These are phyloP conservation scores for Endotrypanum monterogeii DNA, from an alignment of 208 protist species.

Conservation along the genomic window DNA sequence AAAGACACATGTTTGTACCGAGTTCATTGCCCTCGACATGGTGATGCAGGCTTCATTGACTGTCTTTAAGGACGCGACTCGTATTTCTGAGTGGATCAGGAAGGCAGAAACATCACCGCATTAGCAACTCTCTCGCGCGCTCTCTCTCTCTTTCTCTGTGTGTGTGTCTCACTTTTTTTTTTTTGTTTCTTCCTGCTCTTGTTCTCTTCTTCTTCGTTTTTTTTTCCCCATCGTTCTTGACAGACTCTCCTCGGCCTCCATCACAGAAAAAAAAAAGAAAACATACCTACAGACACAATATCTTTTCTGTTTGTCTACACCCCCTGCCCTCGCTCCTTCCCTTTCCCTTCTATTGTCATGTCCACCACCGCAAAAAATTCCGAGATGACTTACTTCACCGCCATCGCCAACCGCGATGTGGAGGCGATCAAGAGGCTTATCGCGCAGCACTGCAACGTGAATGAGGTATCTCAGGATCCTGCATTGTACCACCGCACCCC, in stretches of 20 bases:
- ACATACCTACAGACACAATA: no score
- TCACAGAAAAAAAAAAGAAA: no score
- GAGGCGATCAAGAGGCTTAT: conserved; percentile 33
- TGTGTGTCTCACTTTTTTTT: neutral
- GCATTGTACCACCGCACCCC: conserved; percentile 43
- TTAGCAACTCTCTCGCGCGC: conserved; percentile 1
- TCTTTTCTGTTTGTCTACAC: neutral
- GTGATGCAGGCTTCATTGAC: no score
- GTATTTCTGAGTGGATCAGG: no score
- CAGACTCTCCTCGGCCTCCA: no score
- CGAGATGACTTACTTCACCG: conserved; percentile 36
- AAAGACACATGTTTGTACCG: no score
- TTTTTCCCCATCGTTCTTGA: no score
- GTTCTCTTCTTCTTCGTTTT: neutral
- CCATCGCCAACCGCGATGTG: conserved; percentile 34
- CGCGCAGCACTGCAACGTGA: conserved; percentile 37
- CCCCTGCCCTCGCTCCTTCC: neutral
- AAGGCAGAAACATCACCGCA: no score
- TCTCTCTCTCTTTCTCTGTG: neutral
- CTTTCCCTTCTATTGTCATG: neutral
- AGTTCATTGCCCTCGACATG: no score
- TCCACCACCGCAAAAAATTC: neutral
- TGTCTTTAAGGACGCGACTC: no score
- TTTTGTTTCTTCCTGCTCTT: neutral
- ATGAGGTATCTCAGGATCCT: conserved; percentile 26